phyloP scores from a whole-genome alignment of 306 rosid species.

The Cyamopsis tetragonoloba region DNA sequence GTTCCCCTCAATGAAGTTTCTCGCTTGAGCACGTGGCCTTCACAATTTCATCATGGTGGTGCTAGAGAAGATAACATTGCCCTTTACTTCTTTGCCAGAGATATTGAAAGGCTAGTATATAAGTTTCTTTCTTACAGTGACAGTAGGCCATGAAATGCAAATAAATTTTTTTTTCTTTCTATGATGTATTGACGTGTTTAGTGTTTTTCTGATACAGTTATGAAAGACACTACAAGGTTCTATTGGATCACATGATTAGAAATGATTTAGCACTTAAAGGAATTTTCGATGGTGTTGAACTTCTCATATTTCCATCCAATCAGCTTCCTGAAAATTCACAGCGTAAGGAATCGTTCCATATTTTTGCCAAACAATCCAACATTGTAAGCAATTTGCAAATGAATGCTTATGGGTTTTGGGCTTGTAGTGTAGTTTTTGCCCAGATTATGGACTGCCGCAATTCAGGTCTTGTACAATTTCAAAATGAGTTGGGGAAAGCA shows the following conservation, averaged over 20 bases:
- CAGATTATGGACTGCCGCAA: background rate
- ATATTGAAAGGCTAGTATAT: conserved; percentile 57
- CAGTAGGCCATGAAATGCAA: background rate
- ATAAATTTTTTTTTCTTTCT: conserved; percentile 6
- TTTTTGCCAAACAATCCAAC: conserved; percentile 18
- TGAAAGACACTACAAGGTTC: conserved; percentile 66
- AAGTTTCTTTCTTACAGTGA: conserved; percentile 1
- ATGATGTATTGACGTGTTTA: background rate
- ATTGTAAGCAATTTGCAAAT: background rate
- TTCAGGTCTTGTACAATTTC: conserved; percentile 23
- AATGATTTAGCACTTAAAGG: conserved; percentile 90
- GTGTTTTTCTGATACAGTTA: conserved; percentile 49
- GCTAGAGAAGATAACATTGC: conserved; percentile 85
- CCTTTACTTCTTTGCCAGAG: conserved; percentile 90
- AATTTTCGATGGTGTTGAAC: conserved; percentile 69
- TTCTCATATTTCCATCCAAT: conserved; percentile 83
- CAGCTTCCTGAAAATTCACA: conserved; percentile 91
- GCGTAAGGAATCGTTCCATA: conserved; percentile 57
- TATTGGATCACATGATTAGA: conserved; percentile 74
- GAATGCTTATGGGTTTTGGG: conserved; percentile 5
- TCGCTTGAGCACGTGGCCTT: conserved; percentile 88
- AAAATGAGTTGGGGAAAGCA: background rate
- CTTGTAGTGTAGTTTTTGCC: conserved; percentile 15
- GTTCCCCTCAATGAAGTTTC: conserved; percentile 70
- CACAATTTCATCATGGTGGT: conserved; percentile 69